Conservation (phyloP, 805 yeast species). For the Hanseniaspora jakobsenii region DNA sequence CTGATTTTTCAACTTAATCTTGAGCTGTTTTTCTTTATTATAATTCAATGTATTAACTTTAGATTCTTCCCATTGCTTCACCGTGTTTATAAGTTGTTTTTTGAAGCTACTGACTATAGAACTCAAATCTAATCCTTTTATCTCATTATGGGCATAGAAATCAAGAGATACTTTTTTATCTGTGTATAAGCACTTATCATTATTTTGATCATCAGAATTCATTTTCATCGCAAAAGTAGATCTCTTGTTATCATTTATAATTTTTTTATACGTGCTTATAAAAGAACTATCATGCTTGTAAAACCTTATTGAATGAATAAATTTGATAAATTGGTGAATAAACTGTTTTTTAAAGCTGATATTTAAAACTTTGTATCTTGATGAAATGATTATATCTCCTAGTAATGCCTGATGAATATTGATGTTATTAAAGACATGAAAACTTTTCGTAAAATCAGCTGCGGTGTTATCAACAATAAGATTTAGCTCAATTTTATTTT, state of each 20-base stretch:
- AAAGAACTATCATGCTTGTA: neutral
- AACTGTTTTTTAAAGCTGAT: neutral
- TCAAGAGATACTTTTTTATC: neutral
- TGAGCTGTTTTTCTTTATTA: neutral
- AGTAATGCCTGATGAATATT: constrained; percentile 3
- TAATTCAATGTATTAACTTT: neutral
- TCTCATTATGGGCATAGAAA: too few relatives aligned
- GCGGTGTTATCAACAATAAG: neutral
- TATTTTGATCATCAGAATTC: too few relatives aligned
- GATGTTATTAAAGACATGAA: constrained; percentile 1
- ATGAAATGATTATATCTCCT: constrained; percentile 5
- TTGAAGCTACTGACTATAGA: neutral
- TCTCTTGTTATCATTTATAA: neutral
- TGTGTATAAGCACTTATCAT: too few relatives aligned
- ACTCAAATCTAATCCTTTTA: neutral
- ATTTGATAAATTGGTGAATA: neutral
- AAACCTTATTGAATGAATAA: constrained; percentile 7
- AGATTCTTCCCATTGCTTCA: neutral
- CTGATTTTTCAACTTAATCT: neutral
- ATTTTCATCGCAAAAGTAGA: neutral
- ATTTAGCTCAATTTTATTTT: neutral
- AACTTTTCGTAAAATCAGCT: constrained; percentile 4
- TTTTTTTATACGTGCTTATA: neutral
- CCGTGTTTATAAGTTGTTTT: neutral
- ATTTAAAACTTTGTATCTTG: constrained; percentile 1